Evolutionary conservation across 2,329 filamentous ascomycete species (phyloP).

Genomic region (Emmonsiellopsis sp.): DNA sequence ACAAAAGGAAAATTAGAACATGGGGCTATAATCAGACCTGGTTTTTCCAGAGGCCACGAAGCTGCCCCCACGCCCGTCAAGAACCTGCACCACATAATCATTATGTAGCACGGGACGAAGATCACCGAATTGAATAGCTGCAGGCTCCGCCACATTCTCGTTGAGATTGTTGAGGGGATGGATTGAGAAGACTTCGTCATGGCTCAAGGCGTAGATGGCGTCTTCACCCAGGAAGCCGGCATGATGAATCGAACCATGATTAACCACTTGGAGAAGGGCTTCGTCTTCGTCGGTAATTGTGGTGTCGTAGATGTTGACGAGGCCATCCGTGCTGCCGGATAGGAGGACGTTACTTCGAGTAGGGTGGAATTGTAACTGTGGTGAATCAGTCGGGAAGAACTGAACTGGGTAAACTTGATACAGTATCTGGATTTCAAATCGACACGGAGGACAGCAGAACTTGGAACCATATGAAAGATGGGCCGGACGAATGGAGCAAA

Average conservation of each 20-base stretch:
- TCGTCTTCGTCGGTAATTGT: slow-evolving; percentile 51
- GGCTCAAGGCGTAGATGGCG: slow-evolving; percentile 50
- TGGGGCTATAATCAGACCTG: slow-evolving; percentile 27
- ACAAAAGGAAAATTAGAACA: neutral
- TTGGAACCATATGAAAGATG: neutral
- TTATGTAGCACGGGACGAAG: slow-evolving; percentile 45
- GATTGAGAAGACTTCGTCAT: slow-evolving; percentile 52
- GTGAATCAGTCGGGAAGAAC: slow-evolving; percentile 4
- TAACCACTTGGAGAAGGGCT: slow-evolving; percentile 52
- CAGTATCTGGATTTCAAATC: too few species aligned
- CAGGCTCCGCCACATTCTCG: slow-evolving; percentile 36
- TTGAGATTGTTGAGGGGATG: slow-evolving; percentile 44
- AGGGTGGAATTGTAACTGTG: slow-evolving; percentile 43
- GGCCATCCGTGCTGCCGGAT: slow-evolving; percentile 53
- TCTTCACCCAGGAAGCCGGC: slow-evolving; percentile 47
- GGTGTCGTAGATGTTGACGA: slow-evolving; percentile 54
- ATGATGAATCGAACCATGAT: slow-evolving; percentile 53
- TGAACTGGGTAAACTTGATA: neutral
- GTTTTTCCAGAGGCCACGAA: slow-evolving; percentile 42
- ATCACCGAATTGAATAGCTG: slow-evolving; percentile 45
- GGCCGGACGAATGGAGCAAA: neutral
- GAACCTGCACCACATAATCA: slow-evolving; percentile 51
- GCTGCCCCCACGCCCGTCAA: slow-evolving; percentile 32
- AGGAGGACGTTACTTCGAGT: slow-evolving; percentile 44
- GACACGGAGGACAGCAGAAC: neutral